phyloP scores from a whole-genome alignment of 352 stramenopile species.

The Phytophthora litchii region DNA sequence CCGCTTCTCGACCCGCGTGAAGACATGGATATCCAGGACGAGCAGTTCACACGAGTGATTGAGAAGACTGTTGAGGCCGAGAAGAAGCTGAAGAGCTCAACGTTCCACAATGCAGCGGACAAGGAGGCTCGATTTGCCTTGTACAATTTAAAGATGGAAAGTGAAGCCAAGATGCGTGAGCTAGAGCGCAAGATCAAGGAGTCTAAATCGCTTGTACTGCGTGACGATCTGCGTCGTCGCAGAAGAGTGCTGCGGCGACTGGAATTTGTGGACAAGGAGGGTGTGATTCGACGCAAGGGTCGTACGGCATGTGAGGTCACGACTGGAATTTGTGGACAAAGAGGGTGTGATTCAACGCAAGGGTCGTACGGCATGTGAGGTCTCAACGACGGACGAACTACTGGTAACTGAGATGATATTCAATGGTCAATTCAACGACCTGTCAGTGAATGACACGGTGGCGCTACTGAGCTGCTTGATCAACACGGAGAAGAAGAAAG shows the following conservation, averaged over 20 bases:
- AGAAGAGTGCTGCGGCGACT: conserved; percentile 96
- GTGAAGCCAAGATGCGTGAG: conserved; percentile 91
- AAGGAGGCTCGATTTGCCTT: conserved; percentile 82
- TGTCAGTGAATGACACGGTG: conserved; percentile 97
- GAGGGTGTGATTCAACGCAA: conserved; percentile 99
- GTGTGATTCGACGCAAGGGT: conserved; percentile 99
- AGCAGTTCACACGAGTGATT: conserved; percentile 91
- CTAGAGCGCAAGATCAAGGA: conserved; percentile 95
- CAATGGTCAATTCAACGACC: conserved; percentile 97
- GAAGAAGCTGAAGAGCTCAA: conserved; percentile 64
- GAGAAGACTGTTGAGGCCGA: conserved; percentile 80
- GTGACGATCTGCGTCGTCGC: conserved; percentile 95
- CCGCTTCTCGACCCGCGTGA: conserved; percentile 94
- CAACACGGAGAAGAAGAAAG: conserved; percentile 94
- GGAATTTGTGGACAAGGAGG: conserved; percentile 95
- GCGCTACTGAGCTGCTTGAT: conserved; percentile 97
- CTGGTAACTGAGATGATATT: conserved; percentile 99
- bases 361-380: conserved; percentile 97
- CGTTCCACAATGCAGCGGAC: conserved; percentile 76
- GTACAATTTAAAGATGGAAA: conserved; percentile 93
- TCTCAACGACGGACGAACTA: conserved; percentile 98
- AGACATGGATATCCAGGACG: conserved; percentile 94
- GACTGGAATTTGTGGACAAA: conserved; percentile 96
- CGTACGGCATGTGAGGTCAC: conserved; percentile 97
- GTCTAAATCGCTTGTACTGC: conserved; percentile 96